Conservation (phyloP, 2,329 filamentous ascomycete genomes). For the Aureobasidium melanogenum region DNA sequence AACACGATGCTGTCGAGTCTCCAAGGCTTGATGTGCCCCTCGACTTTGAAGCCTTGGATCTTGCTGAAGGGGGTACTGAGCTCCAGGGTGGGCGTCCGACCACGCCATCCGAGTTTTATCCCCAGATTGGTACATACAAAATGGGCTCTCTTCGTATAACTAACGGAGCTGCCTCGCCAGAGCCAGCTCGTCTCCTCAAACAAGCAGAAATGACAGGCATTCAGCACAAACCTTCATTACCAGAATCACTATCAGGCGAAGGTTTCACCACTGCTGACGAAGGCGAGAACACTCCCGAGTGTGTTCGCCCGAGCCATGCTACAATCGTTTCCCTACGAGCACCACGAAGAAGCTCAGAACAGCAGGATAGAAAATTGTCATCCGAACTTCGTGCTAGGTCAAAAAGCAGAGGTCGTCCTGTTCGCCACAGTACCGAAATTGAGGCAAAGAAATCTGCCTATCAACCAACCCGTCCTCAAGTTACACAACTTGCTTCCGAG, state of each 20-base stretch:
- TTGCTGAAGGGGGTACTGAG: constrained; percentile 16
- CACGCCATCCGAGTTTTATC: constrained; percentile 27
- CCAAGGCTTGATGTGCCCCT: constrained; percentile 4
- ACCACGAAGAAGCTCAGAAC: not conserved
- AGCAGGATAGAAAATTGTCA: not conserved
- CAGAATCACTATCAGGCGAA: not conserved
- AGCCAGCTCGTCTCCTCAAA: constrained; percentile 26
- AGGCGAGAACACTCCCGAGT: constrained; percentile 15
- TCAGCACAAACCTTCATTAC: not conserved
- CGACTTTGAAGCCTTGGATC: constrained; percentile 17
- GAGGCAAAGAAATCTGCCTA: not conserved
- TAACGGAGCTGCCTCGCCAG: constrained; percentile 39
- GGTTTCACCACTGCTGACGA: constrained; percentile 5
- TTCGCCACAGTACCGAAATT: not conserved
- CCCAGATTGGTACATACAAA: constrained; percentile 32
- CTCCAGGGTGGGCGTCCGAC: not conserved
- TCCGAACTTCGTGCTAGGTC: not conserved
- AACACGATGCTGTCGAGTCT: not conserved
- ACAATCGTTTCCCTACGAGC: constrained; percentile 1
- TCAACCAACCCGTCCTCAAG: not conserved
- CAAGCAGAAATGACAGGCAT: not conserved
- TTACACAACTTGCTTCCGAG: not conserved
- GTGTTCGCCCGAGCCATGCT: constrained; percentile 17
- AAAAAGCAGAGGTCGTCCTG: not conserved
- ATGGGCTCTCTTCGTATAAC: constrained; percentile 38